Conservation (phyloP, 768 basidiomycete genomes). For the Psilocybe sp. region DNA sequence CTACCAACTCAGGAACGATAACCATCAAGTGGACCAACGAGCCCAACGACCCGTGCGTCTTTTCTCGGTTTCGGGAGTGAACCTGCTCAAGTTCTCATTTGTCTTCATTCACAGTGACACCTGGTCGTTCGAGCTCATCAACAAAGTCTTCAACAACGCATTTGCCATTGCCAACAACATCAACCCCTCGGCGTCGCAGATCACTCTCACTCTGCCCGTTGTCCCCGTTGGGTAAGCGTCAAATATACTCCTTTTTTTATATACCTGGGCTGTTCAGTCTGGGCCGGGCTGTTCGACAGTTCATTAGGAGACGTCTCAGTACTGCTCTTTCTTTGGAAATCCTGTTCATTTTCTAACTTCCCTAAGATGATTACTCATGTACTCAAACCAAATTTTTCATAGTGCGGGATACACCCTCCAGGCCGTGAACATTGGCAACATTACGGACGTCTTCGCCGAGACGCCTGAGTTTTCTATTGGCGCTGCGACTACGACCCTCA, state of each 20-base stretch:
- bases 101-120: constrained; percentile 10
- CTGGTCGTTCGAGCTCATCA: constrained; percentile 47
- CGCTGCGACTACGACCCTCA: constrained; percentile 5
- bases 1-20: constrained; percentile 27
- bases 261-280: too few species aligned
- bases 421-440: constrained; percentile 43
- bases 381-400: not conserved
- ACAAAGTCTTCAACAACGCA: constrained; percentile 46
- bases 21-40: constrained; percentile 47
- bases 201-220: constrained; percentile 42
- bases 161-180: constrained; percentile 60
- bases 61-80: not conserved
- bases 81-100: not conserved
- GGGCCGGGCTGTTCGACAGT: too few species aligned
- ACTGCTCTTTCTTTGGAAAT: too few species aligned
- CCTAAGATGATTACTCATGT: not conserved
- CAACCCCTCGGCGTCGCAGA: constrained; percentile 24
- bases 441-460: constrained; percentile 39
- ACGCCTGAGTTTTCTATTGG: constrained; percentile 43
- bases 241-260: too few species aligned
- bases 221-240: constrained; percentile 44
- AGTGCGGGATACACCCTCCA: constrained; percentile 49
- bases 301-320: too few species aligned
- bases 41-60: constrained; percentile 41
- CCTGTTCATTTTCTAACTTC: not conserved